Conservation (phyloP, 2,329 filamentous ascomycete genomes). For the Colletotrichum destructivum region DNA sequence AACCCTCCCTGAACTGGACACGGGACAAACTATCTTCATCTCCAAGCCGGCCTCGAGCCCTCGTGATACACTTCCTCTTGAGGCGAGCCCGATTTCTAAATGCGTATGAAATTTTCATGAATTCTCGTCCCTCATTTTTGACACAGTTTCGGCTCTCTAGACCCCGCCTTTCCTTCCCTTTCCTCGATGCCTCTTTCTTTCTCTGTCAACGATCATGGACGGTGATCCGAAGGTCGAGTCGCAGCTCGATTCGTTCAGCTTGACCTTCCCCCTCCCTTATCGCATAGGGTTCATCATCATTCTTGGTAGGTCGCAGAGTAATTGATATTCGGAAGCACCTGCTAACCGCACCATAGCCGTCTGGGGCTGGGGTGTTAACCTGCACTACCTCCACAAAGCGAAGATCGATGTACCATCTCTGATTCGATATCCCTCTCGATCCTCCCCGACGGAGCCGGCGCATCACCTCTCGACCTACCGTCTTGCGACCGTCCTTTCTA, state of each 20-base stretch:
- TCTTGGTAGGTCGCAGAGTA: constrained; percentile 72
- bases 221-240: constrained; percentile 80
- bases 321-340: not conserved
- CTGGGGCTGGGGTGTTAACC: constrained; percentile 95
- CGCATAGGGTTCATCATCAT: constrained; percentile 89
- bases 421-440: constrained; percentile 86
- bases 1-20: constrained; percentile 28
- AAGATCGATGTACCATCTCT: constrained; percentile 91
- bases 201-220: constrained; percentile 69
- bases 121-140: constrained; percentile 35
- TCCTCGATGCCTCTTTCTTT: constrained; percentile 37
- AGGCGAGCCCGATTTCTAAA: not conserved
- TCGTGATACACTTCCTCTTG: constrained; percentile 11
- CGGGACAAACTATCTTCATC: constrained; percentile 20
- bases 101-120: constrained; percentile 18
- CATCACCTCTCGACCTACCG: constrained; percentile 90
- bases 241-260: constrained; percentile 87
- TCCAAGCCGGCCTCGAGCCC: constrained; percentile 5
- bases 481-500: constrained; percentile 82
- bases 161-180: constrained; percentile 31
- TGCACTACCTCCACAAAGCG: constrained; percentile 84
- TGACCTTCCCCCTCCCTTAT: constrained; percentile 89
- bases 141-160: constrained; percentile 18
- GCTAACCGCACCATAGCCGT: constrained; percentile 71
- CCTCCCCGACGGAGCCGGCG: constrained; percentile 77